Conservation (phyloP, 768 basidiomycete species). For the Lactifluus volemus region DNA sequence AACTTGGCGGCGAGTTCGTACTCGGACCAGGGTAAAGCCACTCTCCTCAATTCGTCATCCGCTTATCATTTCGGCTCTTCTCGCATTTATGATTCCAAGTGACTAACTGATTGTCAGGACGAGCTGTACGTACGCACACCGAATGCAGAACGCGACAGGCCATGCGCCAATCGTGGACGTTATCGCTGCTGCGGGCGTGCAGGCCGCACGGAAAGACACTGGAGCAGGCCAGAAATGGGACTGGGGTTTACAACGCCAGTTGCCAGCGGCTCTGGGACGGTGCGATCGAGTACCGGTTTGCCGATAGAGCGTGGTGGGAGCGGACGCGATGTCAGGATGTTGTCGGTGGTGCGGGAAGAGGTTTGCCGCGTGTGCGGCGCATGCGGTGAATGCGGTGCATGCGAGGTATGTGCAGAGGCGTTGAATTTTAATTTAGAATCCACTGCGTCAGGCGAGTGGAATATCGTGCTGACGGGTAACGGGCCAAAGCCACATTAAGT, state of each 20-base stretch:
- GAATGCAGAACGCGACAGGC: slow-evolving; percentile 69
- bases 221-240: background rate
- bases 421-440: slow-evolving; percentile 14
- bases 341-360: slow-evolving; percentile 20
- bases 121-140: slow-evolving; percentile 66
- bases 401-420: slow-evolving; percentile 6
- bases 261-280: background rate
- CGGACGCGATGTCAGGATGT: slow-evolving; percentile 12
- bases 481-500: background rate
- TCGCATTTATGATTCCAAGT: too few species aligned
- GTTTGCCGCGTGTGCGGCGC: slow-evolving; percentile 3
- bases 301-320: slow-evolving; percentile 1
- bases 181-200: slow-evolving; percentile 51
- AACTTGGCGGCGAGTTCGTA: slow-evolving; percentile 88
- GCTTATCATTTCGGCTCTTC: background rate
- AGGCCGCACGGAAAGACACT: background rate
- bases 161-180: slow-evolving; percentile 70
- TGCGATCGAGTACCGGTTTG: background rate
- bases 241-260: background rate
- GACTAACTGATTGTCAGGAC: slow-evolving; percentile 32
- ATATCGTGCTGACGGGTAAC: slow-evolving; percentile 9
- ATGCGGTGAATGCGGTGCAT: slow-evolving; percentile 3
- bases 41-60: background rate
- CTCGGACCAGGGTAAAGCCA: slow-evolving; percentile 49
- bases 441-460: slow-evolving; percentile 18